phyloP scores from a whole-genome alignment of 1,139 yeast genomes.

The Arxiozyma bovina region DNA sequence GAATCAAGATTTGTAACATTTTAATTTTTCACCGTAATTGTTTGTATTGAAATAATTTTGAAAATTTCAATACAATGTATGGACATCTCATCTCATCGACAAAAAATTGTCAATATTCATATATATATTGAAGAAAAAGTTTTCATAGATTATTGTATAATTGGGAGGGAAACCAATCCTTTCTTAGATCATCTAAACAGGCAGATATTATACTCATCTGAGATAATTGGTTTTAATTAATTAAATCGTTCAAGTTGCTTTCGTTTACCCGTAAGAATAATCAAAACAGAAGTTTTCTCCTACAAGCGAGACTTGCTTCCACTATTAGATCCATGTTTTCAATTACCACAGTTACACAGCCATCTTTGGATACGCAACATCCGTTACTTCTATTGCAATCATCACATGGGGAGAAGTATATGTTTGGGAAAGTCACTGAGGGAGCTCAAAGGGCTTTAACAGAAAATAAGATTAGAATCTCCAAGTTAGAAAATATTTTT shows the following conservation, averaged over 20 bases:
- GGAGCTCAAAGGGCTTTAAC: slow-evolving; percentile 71
- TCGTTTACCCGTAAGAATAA: background rate
- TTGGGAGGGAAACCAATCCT: background rate
- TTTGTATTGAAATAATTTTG: background rate
- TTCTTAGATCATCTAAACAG: too few species aligned
- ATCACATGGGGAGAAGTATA: slow-evolving; percentile 42
- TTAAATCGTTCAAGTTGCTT: background rate
- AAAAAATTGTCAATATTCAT: too few species aligned
- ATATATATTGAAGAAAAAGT: too few species aligned
- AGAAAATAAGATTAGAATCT: slow-evolving; percentile 44
- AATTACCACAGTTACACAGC: slow-evolving; percentile 40
- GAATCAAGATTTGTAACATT: background rate
- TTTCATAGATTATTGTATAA: too few species aligned
- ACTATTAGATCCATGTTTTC: slow-evolving; percentile 29
- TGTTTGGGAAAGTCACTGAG: slow-evolving; percentile 77
- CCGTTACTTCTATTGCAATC: slow-evolving; percentile 51
- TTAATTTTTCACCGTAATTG: background rate
- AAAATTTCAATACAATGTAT: too few species aligned
- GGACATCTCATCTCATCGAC: background rate
- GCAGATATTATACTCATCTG: background rate
- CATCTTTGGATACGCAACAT: slow-evolving; percentile 50
- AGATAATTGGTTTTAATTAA: background rate
- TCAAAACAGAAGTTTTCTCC: background rate
- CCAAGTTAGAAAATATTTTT: slow-evolving; percentile 56
- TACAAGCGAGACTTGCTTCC: background rate